Conservation (phyloP, 176 grass and related monocot species). For the Luzula sylvatica region DNA sequence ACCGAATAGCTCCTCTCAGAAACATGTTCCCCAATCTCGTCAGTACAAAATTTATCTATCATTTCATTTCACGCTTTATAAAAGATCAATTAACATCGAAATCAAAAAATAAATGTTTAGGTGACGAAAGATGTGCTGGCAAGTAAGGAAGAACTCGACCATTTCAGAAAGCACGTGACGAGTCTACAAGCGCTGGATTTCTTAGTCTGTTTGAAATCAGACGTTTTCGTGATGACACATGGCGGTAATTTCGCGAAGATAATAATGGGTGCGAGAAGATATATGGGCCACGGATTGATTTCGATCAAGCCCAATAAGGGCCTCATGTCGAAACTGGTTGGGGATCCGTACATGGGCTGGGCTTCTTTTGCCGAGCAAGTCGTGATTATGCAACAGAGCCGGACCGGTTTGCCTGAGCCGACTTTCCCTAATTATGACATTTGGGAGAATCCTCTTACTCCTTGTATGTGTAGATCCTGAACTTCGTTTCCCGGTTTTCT, state of each 20-base stretch:
- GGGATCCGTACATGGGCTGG: slow-evolving; percentile 85
- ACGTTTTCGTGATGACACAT: slow-evolving; percentile 95
- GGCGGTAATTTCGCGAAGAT: slow-evolving; percentile 90
- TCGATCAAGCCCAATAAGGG: slow-evolving; percentile 97
- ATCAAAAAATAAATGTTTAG: slow-evolving; percentile 15
- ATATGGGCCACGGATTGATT: slow-evolving; percentile 81
- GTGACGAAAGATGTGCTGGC: slow-evolving; percentile 87
- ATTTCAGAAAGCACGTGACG: slow-evolving; percentile 97
- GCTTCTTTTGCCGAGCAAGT: slow-evolving; percentile 75
- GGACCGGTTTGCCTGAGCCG: slow-evolving; percentile 72
- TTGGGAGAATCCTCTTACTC: slow-evolving; percentile 91
- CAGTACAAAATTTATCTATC: too few relatives aligned
- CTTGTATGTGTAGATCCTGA: slow-evolving; percentile 84
- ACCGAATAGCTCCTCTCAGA: slow-evolving; percentile 75
- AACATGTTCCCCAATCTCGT: slow-evolving; percentile 98
- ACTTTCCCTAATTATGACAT: slow-evolving; percentile 93
- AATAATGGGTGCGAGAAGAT: slow-evolving; percentile 77
- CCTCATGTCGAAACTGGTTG: slow-evolving; percentile 81
- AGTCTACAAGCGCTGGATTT: slow-evolving; percentile 87
- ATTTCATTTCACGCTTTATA: too few relatives aligned
- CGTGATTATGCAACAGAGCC: slow-evolving; percentile 70
- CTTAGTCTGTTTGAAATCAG: slow-evolving; percentile 82
- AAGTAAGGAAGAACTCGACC: slow-evolving; percentile 71
- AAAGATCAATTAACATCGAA: too few relatives aligned
- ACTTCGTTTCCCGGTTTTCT: too few relatives aligned